A percentile compares a stretch with the other conserved stretches of the same genome.
phyloP scores from a whole-genome alignment of 345 rosid species.

The Gossypium bickii region DNA sequence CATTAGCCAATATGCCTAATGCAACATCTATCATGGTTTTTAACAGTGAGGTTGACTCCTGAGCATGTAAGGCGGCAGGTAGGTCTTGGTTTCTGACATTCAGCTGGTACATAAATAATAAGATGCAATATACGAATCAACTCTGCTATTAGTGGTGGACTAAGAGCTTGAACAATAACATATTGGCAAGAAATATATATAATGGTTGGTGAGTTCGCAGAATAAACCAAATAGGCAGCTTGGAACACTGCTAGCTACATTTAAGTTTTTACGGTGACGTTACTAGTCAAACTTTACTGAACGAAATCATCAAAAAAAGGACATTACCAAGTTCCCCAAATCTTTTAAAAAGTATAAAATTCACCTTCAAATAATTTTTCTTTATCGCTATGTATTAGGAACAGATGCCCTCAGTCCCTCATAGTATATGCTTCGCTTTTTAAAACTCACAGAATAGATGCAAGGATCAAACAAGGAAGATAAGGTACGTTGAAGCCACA shows the following conservation, averaged over 20 bases:
- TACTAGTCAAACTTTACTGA: too few relatives aligned
- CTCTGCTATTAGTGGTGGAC: not conserved
- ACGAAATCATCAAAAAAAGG: too few relatives aligned
- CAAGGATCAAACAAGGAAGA: not conserved
- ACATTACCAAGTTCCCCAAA: not conserved
- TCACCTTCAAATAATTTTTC: not conserved
- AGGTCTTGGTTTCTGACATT: constrained; percentile 33
- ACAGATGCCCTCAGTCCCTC: constrained; percentile 4
- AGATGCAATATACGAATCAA: not conserved
- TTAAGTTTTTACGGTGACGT: too few relatives aligned
- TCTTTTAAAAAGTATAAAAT: not conserved
- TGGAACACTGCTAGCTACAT: too few relatives aligned
- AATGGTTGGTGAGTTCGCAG: too few relatives aligned
- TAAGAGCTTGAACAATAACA: not conserved
- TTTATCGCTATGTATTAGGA: not conserved
- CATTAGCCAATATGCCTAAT: not conserved
- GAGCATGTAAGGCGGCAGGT: constrained; percentile 45
- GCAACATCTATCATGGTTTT: not conserved
- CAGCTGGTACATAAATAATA: constrained; percentile 31
- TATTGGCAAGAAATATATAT: not conserved
- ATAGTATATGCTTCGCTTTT: not conserved
- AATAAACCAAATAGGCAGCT: too few relatives aligned
- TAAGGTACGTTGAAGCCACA: not conserved
- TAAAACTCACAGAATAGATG: not conserved
- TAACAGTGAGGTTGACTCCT: not conserved